These are phyloP conservation scores for Arabis alpina DNA, from an alignment of 345 rosid species.

Conservation along the genomic window DNA sequence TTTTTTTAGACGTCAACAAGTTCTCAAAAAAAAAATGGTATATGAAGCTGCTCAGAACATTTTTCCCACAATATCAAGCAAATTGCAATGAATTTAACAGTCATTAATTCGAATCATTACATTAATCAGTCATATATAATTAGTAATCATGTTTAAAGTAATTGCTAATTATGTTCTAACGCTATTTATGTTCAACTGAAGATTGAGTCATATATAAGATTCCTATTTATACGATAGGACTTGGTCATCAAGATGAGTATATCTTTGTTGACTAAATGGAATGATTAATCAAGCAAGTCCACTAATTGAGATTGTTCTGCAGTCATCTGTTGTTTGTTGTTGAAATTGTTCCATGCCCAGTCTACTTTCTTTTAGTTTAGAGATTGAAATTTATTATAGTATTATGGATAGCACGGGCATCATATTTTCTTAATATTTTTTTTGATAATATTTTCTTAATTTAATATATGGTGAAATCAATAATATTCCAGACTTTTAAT, in stretches of 20 bases:
- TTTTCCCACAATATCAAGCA: neutral
- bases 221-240: conserved; percentile 37
- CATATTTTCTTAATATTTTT: too few species aligned
- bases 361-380: too few species aligned
- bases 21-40: too few species aligned
- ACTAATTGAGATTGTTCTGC: conserved; percentile 19
- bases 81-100: neutral
- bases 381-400: too few species aligned
- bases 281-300: conserved; percentile 33
- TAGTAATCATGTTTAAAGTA: neutral
- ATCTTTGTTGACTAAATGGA: conserved; percentile 18
- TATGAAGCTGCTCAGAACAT: too few species aligned
- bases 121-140: neutral
- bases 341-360: conserved; percentile 20
- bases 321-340: conserved; percentile 16
- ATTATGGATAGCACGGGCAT: too few species aligned
- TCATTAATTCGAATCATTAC: neutral
- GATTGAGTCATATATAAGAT: conserved; percentile 35
- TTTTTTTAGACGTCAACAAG: too few species aligned
- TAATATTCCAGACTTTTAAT: too few species aligned
- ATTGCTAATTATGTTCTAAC: neutral
- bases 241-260: conserved; percentile 28
- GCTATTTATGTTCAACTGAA: conserved; percentile 25
- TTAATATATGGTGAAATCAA: too few species aligned
- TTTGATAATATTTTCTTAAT: too few species aligned